phyloP scores from a whole-genome alignment of 306 rosid species.

The Pyrus betulifolia region DNA sequence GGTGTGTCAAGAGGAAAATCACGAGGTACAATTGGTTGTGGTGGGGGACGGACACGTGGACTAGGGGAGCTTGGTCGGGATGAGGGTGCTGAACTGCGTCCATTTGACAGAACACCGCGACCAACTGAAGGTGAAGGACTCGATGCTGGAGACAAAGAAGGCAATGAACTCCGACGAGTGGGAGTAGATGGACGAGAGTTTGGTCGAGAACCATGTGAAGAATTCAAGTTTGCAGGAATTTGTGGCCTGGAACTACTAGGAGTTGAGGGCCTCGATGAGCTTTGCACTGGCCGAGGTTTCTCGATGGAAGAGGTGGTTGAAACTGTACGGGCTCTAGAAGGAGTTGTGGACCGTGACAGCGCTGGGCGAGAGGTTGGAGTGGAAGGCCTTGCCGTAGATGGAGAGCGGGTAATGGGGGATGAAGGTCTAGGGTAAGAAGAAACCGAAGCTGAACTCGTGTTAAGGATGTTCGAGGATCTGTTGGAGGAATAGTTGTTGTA shows the following conservation, averaged over 20 bases:
- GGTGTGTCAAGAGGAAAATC: constrained; percentile 93
- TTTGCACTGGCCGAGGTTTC: constrained; percentile 50
- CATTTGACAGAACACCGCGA: constrained; percentile 39
- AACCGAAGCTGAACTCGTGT: constrained; percentile 96
- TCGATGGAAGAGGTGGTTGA: constrained; percentile 50
- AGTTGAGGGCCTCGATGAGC: constrained; percentile 85
- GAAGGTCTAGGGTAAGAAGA: constrained; percentile 86
- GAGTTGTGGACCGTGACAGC: constrained; percentile 71
- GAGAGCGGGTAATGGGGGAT: constrained; percentile 63
- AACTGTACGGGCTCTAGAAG: constrained; percentile 63
- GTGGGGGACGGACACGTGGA: constrained; percentile 67
- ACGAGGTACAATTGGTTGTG: constrained; percentile 79
- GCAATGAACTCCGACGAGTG: constrained; percentile 54
- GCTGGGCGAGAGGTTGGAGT: constrained; percentile 70
- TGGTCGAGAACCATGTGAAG: constrained; percentile 60
- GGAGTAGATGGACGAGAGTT: constrained; percentile 88
- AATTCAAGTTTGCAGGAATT: constrained; percentile 72
- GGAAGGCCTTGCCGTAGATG: constrained; percentile 64
- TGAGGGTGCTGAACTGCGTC: constrained; percentile 60
- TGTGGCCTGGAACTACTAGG: constrained; percentile 94
- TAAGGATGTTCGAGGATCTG: constrained; percentile 69
- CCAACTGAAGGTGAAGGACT: constrained; percentile 45
- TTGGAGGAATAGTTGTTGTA: constrained; percentile 62
- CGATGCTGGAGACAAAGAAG: constrained; percentile 49
- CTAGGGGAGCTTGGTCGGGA: constrained; percentile 89